Evolutionary conservation across 2,329 filamentous ascomycete species (phyloP), one percentile per base, ranked within the genome.

Genomic region (Basipetospora chlamydospora): DNA sequence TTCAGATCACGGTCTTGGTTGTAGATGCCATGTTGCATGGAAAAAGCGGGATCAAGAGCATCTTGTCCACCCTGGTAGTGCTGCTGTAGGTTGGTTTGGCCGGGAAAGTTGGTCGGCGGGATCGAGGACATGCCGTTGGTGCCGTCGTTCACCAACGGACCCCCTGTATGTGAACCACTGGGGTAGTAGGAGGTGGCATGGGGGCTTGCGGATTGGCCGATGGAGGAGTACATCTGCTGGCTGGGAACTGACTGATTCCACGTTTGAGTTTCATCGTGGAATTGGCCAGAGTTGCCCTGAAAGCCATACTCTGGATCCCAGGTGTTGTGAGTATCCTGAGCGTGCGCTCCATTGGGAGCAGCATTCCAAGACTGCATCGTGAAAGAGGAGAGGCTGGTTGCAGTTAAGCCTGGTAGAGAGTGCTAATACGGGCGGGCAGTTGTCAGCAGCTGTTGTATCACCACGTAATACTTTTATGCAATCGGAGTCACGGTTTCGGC

Each of bases 311-410:
- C 51, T 39, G 53, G 50, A 39, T 53, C 49, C 58, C 58, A 60
- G 28, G 51, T 49, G 35, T 48, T 48, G 37, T 52, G 51, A 38
- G 50, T 54, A 39, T 57, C 53, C 35, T 32, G 26, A 25, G 35
- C 22, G 13, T 20, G 15, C 16, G 52, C 45, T 45, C 55, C 57
- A 37, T 50, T 54, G 45, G 59, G 57, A 46, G 53, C 49, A 39
- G 51, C 45, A 39, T 49, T 50, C 58, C 58, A 61, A 41, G 58
- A 57, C 53, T 61, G 58, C 58, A 61, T 61, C 42, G 48, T 52
- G 49, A 28, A 23, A 23, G 22, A 23, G 6, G 22, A 11, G 22
- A 6, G 22, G 22, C 22, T 23, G 11, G 22, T 11, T 23, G 6
- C 22, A 16, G n/a, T 9, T 3, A 7, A 16, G 22, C 6, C 12